phyloP scores from a whole-genome alignment of 2,329 filamentous ascomycete species.

The Incumbomyces lentus region DNA sequence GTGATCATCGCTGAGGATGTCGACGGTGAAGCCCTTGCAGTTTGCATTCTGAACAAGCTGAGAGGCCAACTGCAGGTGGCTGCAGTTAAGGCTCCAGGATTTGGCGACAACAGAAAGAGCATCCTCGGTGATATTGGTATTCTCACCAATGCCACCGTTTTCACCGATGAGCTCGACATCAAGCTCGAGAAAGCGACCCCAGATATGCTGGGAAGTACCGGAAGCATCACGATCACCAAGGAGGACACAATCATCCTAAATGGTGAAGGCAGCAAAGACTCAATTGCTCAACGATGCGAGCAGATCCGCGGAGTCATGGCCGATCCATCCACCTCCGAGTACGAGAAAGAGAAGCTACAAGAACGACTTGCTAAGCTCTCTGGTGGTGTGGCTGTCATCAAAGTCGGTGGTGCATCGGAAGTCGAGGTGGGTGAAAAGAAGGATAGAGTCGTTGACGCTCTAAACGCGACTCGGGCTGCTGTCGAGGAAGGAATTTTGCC shows the following conservation, averaged over 20 bases:
- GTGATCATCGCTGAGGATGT: conserved; percentile 99
- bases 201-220: conserved; percentile 93
- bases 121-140: conserved; percentile 95
- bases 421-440: conserved; percentile 99
- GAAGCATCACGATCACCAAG: conserved; percentile 99
- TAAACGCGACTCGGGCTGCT: conserved; percentile 94
- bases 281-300: conserved; percentile 89
- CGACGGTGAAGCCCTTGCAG: conserved; percentile 92
- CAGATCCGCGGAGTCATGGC: conserved; percentile 96
- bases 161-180: conserved; percentile 95
- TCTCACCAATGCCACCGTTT: conserved; percentile 93
- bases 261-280: conserved; percentile 89
- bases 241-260: conserved; percentile 99
- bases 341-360: conserved; percentile 99
- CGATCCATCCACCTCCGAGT: conserved; percentile 90
- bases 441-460: conserved; percentile 95
- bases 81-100: conserved; percentile 96
- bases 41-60: conserved; percentile 99
- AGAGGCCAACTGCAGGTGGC: conserved; percentile 97
- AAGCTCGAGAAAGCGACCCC: conserved; percentile 97
- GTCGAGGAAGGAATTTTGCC: conserved; percentile 99
- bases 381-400: conserved; percentile 97
- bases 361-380: conserved; percentile 99
- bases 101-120: conserved; percentile 99
- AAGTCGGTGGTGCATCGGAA: conserved; percentile 93